These are phyloP conservation scores for Elsinoe necatrix DNA, from an alignment of 2,329 filamentous ascomycete species.

Conservation along the genomic window DNA sequence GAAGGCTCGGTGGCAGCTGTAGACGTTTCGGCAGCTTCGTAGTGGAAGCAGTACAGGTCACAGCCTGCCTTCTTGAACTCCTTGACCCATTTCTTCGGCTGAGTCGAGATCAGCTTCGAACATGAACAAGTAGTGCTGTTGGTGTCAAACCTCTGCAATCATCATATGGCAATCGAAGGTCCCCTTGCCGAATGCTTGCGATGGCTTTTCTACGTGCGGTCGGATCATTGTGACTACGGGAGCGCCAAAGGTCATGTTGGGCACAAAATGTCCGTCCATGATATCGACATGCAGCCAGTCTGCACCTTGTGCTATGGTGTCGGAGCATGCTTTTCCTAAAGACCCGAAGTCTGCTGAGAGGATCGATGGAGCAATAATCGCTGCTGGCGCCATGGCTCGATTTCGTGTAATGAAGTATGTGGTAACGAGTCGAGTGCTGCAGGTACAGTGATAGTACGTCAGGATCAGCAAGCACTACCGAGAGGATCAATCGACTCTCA, in stretches of 20 bases:
- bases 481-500: constrained; percentile 33
- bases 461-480: constrained; percentile 53
- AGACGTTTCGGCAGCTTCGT: constrained; percentile 81
- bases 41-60: constrained; percentile 99
- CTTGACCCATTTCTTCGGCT: constrained; percentile 97
- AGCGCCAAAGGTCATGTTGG: constrained; percentile 94
- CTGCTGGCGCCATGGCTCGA: constrained; percentile 67
- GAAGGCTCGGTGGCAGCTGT: constrained; percentile 75
- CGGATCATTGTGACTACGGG: constrained; percentile 94
- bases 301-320: constrained; percentile 76
- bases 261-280: constrained; percentile 98
- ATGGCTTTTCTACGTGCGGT: constrained; percentile 69
- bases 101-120: background rate
- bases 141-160: constrained; percentile 73
- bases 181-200: constrained; percentile 62
- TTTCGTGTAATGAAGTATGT: background rate
- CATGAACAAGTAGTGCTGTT: background rate
- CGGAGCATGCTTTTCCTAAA: constrained; percentile 75
- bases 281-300: constrained; percentile 96
- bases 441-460: background rate
- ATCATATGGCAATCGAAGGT: constrained; percentile 99
- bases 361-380: constrained; percentile 97
- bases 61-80: constrained; percentile 91
- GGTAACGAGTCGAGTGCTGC: background rate
- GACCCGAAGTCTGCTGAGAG: constrained; percentile 91